phyloP scores from a whole-genome alignment of 208 protist species.

The Wallacemonas sp. region DNA sequence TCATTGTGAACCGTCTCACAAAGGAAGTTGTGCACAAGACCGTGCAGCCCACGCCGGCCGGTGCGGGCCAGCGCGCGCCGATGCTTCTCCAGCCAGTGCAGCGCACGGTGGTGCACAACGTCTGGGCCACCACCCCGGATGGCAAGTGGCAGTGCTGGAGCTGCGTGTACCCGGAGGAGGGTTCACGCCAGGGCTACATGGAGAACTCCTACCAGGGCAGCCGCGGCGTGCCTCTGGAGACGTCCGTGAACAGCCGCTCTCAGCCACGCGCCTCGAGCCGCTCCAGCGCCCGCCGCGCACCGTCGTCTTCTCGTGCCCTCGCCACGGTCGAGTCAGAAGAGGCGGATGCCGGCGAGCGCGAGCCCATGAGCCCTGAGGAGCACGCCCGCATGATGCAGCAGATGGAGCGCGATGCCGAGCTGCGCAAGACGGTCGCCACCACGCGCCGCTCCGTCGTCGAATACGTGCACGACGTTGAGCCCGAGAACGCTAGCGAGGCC shows the following conservation, averaged over 20 bases:
- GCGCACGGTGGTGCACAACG: slow-evolving; percentile 38
- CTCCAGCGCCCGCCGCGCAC: slow-evolving; percentile 22
- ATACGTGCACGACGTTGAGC: slow-evolving; percentile 22
- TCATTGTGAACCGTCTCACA: slow-evolving; percentile 48
- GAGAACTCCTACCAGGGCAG: slow-evolving; percentile 10
- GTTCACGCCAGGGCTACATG: slow-evolving; percentile 9
- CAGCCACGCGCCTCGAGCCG: slow-evolving; percentile 9
- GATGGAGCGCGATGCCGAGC: slow-evolving; percentile 21
- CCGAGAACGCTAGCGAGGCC: slow-evolving; percentile 1
- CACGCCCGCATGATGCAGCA: slow-evolving; percentile 12
- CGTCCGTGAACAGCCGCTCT: slow-evolving; percentile 3
- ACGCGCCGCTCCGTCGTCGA: slow-evolving; percentile 33
- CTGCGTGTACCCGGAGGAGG: slow-evolving; percentile 29
- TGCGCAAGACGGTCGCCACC: slow-evolving; percentile 41
- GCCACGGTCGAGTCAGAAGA: not conserved
- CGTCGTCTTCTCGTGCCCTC: slow-evolving; percentile 18
- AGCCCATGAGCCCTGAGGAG: slow-evolving; percentile 20
- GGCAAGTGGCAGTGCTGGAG: slow-evolving; percentile 55
- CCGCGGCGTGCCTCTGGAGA: not conserved
- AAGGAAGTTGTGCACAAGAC: slow-evolving; percentile 37
- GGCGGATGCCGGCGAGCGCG: not conserved
- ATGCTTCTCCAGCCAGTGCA: slow-evolving; percentile 43
- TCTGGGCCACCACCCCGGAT: slow-evolving; percentile 40
- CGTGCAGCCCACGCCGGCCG: slow-evolving; percentile 29
- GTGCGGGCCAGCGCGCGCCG: slow-evolving; percentile 14